Evolutionary conservation across 2,329 filamentous ascomycete genomes (phyloP), one percentile per base, ranked within the genome.

Genomic region (Trichoderma semiorbis): DNA sequence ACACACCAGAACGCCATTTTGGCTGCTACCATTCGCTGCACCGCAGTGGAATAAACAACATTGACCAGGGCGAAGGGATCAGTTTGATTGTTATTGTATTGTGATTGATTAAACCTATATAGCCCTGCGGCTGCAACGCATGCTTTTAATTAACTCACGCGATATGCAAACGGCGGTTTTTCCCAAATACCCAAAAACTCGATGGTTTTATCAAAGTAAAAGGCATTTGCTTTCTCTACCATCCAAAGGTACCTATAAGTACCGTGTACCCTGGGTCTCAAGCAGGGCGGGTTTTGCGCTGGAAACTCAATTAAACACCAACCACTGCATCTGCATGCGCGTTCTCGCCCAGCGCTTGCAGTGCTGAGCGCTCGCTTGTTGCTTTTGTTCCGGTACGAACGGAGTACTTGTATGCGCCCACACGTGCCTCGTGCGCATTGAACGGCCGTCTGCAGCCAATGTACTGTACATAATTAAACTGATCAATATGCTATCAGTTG

Each of bases 11-110:
- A 62, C 58, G 68, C 58, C 60, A 70, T 26, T 28, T 50, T 43
- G 28, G 61, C 68, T 63, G 67, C 67, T 69, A 50, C 66, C 69
- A 65, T 61, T 70, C 60, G 50, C 69, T 57, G 43, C 32, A 36
- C 16, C 3, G n/a, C 18, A 26, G 14, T 7, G 30, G n/a, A 14
- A 34, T 60, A 60, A 60, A 60, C 57, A 60, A 34, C 34, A 36
- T 36, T 36, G 34, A 36, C 18, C 28, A 34, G 30, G 57, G 28
- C 30, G 55, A 28, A 32, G 55, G 55, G 26, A 30, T 34, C 11
- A 32, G 10, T 34, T 32, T 32, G 28, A 21, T 32, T 30, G 26
- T n/a, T 60, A 24, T 60, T 60, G 39, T 60, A 24, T 60, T 60
- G 39, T 43, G 28, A 58, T 58, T n/a, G 18, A 60, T 60, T n/a